Conservation (phyloP, 2,329 filamentous ascomycete species). For the Fusarium chlamydosporum region DNA sequence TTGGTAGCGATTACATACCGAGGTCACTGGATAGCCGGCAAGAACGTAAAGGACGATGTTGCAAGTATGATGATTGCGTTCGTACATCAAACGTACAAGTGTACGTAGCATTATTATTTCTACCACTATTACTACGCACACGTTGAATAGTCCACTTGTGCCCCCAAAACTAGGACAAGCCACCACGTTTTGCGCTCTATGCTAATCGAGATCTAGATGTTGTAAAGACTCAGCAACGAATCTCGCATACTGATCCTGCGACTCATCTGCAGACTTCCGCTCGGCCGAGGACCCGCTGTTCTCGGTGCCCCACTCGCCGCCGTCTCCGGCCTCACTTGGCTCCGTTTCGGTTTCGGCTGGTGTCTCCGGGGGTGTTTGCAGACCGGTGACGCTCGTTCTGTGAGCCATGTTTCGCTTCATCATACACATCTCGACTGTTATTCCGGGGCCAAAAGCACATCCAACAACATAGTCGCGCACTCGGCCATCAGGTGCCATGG, state of each 20-base stretch:
- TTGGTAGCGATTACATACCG: too few species aligned
- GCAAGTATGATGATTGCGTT: not conserved
- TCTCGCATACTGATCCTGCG: conserved; percentile 34
- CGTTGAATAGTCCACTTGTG: conserved; percentile 3
- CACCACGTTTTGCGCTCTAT: conserved; percentile 10
- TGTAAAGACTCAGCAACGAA: conserved; percentile 47
- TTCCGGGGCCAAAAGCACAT: conserved; percentile 78
- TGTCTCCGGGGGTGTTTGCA: conserved; percentile 68
- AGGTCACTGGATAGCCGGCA: too few species aligned
- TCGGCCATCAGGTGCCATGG: conserved; percentile 64
- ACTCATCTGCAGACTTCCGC: conserved; percentile 25
- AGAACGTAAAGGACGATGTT: not conserved
- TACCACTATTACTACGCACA: not conserved
- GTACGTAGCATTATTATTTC: conserved; percentile 13
- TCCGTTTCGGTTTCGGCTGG: conserved; percentile 70
- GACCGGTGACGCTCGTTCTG: conserved; percentile 50
- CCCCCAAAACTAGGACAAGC: not conserved
- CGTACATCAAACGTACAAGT: not conserved
- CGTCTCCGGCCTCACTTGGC: conserved; percentile 62
- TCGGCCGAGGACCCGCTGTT: conserved; percentile 31
- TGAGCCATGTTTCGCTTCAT: conserved; percentile 62
- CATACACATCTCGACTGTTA: conserved; percentile 77
- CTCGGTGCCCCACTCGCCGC: conserved; percentile 36
- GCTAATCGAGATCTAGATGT: conserved; percentile 49
- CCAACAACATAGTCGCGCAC: conserved; percentile 72